These are phyloP conservation scores for Ceratocystis papillata DNA, from an alignment of 2,329 filamentous ascomycete species.

Conservation along the genomic window DNA sequence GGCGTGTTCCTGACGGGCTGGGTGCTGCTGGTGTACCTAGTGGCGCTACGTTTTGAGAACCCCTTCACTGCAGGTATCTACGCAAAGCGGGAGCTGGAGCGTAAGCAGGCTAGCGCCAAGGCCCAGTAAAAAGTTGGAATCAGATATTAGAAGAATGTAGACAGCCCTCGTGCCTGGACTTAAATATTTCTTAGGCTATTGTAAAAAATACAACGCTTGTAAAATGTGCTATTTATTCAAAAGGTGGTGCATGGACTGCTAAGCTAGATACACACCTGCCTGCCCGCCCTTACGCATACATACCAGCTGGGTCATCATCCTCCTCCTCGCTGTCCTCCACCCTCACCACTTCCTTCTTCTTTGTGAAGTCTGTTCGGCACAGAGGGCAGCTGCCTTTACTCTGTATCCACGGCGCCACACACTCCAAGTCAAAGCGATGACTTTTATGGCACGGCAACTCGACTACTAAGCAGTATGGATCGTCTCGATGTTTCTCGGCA, in stretches of 20 bases:
- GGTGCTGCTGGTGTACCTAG: slow-evolving; percentile 66
- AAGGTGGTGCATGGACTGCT: background rate
- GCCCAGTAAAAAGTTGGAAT: slow-evolving; percentile 19
- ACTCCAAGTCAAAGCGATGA: slow-evolving; percentile 56
- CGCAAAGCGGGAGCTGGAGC: slow-evolving; percentile 56
- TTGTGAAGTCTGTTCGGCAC: slow-evolving; percentile 49
- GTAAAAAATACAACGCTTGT: too few relatives aligned
- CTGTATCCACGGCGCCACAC: slow-evolving; percentile 53
- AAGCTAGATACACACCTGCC: background rate
- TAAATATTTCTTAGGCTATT: too few relatives aligned
- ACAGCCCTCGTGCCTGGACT: too few relatives aligned
- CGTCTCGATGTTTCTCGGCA: slow-evolving; percentile 50
- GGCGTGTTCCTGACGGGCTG: slow-evolving; percentile 64
- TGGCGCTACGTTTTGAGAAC: slow-evolving; percentile 80
- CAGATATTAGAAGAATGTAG: too few relatives aligned
- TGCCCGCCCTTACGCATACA: slow-evolving; percentile 34
- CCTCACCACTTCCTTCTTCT: slow-evolving; percentile 41
- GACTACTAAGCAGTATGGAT: slow-evolving; percentile 52
- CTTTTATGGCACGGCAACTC: slow-evolving; percentile 50
- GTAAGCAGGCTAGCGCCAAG: slow-evolving; percentile 39
- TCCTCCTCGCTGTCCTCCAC: slow-evolving; percentile 42
- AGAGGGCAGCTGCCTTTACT: slow-evolving; percentile 55
- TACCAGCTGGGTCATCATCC: slow-evolving; percentile 41
- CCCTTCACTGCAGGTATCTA: slow-evolving; percentile 93
- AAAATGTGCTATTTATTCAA: too few relatives aligned